Base-by-base conservation (phyloP, 306 rosid species). In the Calophaca sinica region DNA sequence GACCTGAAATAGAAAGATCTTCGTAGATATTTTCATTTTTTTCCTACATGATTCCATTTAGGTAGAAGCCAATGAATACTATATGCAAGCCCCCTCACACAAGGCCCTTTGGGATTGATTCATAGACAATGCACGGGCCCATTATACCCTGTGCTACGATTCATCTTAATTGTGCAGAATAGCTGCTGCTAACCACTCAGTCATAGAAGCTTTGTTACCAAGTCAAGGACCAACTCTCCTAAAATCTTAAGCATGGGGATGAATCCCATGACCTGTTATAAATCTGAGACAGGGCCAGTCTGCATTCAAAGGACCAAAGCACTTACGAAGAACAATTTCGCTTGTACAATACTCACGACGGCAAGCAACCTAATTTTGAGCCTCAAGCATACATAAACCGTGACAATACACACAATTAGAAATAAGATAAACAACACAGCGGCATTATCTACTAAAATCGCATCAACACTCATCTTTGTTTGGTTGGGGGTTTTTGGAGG, bases 1-100 rank as follows among this genome's bases (percentile, higher is more conserved):
- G 42, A 87, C 92, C 97, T 91, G 87, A 80, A 73, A 80, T 26
- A 78, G 69, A 79, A 66, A 49, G 63, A 66, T 36, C 48, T 42
- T 33, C 48, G 20, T 5, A 49, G 29, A 54, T 55, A 58, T 51
- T 54, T 67, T 61, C 32, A 63, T 50, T 75, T 46, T 64, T 70
- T 64, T 63, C 79, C 68, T 20, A 52, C 50, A 52, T 32, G 32
- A 54, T 48, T 72, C 59, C 10, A 62, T 41, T 79, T 59, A 33
- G n/a, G 20, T 33, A 54, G 39, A 45, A 44, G 45, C 45, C 35
- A 12, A 58, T n/a, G 15, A 45, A 76, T 32, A 53, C 15, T 38
- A 20, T 20, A 20, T 20, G 1, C 26, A 20, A 20, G 26, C 26
- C 26, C 26, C 26, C 26, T 38, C 12, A 31, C n/a, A 31, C 64